These are phyloP conservation scores for Usnea hakonensis DNA, from an alignment of 495 filamentous ascomycete species.

Conservation along the genomic window DNA sequence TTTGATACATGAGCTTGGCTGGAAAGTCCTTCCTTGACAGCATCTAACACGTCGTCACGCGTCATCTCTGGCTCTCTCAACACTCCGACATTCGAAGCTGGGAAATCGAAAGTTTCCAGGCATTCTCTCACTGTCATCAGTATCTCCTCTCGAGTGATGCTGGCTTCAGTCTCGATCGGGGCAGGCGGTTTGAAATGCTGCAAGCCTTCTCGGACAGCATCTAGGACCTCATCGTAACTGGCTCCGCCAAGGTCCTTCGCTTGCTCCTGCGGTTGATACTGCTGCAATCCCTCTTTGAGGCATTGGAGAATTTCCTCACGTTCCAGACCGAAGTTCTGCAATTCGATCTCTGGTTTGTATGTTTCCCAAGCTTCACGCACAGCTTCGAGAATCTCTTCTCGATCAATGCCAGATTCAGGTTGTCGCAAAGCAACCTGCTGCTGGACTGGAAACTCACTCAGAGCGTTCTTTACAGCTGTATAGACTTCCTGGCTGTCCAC, in stretches of 20 bases:
- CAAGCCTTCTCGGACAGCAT: slow-evolving; percentile 73
- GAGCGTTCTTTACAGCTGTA: slow-evolving; percentile 65
- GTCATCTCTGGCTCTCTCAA: slow-evolving; percentile 34
- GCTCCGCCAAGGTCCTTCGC: slow-evolving; percentile 43
- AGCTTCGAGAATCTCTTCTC: slow-evolving; percentile 76
- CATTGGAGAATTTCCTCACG: slow-evolving; percentile 80
- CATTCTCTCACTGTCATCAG: slow-evolving; percentile 68
- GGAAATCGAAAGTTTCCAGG: slow-evolving; percentile 65
- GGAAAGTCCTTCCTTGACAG: slow-evolving; percentile 51
- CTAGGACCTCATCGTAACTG: slow-evolving; percentile 69
- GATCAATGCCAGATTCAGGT: slow-evolving; percentile 42
- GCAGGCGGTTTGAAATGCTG: slow-evolving; percentile 64
- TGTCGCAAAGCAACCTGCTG: slow-evolving; percentile 32
- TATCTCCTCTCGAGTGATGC: slow-evolving; percentile 70
- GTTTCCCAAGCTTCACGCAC: slow-evolving; percentile 84
- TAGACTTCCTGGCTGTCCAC: slow-evolving; percentile 76
- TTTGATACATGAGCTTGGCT: slow-evolving; percentile 40
- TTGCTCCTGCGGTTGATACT: slow-evolving; percentile 54
- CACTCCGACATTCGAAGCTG: slow-evolving; percentile 28
- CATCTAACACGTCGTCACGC: slow-evolving; percentile 47
- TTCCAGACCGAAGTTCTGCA: slow-evolving; percentile 82
- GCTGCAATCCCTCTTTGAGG: slow-evolving; percentile 71
- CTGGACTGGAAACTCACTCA: slow-evolving; percentile 52
- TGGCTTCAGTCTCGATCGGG: slow-evolving; percentile 55
- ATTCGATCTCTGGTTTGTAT: slow-evolving; percentile 84